A percentile compares a stretch with the other conserved stretches of the same genome.
These are phyloP conservation scores for Coniochaeta pulveracea DNA, from an alignment of 2,329 filamentous ascomycete species.

Conservation along the genomic window DNA sequence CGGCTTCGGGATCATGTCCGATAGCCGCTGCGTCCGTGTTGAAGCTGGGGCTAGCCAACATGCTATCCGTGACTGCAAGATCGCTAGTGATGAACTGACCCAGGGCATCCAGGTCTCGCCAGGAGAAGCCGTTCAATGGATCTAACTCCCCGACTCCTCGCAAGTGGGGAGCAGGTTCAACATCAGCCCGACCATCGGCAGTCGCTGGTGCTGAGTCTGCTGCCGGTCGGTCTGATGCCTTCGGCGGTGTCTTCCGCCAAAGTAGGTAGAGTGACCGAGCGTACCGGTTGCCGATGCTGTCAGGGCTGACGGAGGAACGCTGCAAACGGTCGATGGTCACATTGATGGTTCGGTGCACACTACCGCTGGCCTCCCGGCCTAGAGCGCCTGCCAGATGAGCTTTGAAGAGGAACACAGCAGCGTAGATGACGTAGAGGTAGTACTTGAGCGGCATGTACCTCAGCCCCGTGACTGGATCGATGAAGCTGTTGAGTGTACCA, in stretches of 20 bases:
- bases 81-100: conserved; percentile 33
- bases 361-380: conserved; percentile 38
- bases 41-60: conserved; percentile 6
- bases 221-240: conserved; percentile 3
- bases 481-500: conserved; percentile 45
- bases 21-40: conserved; percentile 1
- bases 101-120: conserved; percentile 48
- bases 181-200: too few relatives aligned
- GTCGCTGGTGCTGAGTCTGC: too few relatives aligned
- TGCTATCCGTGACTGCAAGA: conserved; percentile 3
- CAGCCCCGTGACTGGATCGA: conserved; percentile 45
- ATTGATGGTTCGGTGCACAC: conserved; percentile 44
- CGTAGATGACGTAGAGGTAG: conserved; percentile 52
- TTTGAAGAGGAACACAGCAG: conserved; percentile 55
- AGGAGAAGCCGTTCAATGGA: conserved; percentile 50
- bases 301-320: conserved; percentile 42
- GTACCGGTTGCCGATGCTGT: conserved; percentile 51
- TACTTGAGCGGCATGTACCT: conserved; percentile 55
- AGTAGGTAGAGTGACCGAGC: conserved; percentile 47
- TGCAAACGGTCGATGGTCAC: conserved; percentile 48
- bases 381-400: conserved; percentile 49
- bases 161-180: too few relatives aligned
- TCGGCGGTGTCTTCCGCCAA: conserved; percentile 32
- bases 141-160: not conserved
- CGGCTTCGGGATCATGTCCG: not conserved